Base-by-base conservation (phyloP, 2,329 filamentous ascomycete species). In the Alternaria angustiovoidea region DNA sequence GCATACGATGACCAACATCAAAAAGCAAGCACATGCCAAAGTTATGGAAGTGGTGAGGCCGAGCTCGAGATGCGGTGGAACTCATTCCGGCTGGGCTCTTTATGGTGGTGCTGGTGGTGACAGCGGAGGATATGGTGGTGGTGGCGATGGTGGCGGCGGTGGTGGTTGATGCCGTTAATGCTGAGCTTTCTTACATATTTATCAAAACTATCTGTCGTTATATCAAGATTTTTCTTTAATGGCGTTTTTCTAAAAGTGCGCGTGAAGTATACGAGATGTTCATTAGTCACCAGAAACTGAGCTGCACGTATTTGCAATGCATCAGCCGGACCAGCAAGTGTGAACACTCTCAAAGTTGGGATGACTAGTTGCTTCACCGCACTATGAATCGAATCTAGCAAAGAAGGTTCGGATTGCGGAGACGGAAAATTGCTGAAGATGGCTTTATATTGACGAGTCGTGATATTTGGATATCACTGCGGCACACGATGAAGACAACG, bases 81-180 rank as follows among this genome's bases (percentile, higher is more conserved):
- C 14, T 3, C 20, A 38, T 14, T 12, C 46, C 20, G 34, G 30
- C 39, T 42, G 39, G 39, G 39, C 20, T 18, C 59, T 59, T 53
- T 59, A 57, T 38, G 64, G 54, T 5, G 57, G 51, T 7, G 44
- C 54, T 26, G 57, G 48, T 5, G 56, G 59, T 8, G 56, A 59
- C 24, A 26, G 24, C 24, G 24, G 24, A 26, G 24, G 24, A 26
- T 26, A 26, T 5, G 56, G 59, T 8, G 56, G 56, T 24, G 34
- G 32, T 43, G 62, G 59, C 36, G 64, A 54, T 5, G 57, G 51
- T 51, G 62, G 59, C 38, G 64, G 57, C 2, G 57, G 51, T 6
- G 48, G 22, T 28, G 49, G 34, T 51, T 48, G 30, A 49, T 18
- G 9, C 5, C 7, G 14, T n/a, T 16, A 47, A 7, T 12, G 14